Base-by-base conservation (phyloP, 2,329 filamentous ascomycete species). In the Decorospora gaudefroyi region DNA sequence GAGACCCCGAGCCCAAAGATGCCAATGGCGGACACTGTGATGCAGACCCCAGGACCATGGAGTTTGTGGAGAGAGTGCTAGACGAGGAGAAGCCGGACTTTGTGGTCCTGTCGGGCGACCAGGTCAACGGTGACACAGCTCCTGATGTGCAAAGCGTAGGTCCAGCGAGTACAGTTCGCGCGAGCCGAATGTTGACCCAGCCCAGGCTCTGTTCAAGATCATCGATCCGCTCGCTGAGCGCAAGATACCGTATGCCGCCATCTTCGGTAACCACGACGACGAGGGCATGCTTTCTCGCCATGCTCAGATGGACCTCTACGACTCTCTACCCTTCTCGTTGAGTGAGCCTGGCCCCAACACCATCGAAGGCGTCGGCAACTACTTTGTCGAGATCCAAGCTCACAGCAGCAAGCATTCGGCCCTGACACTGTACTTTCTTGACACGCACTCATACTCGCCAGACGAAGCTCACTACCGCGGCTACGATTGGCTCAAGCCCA, bases 221-320 rank as follows among this genome's bases (percentile, higher is more conserved):
- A 87, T 89, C 4, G 84, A 88, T 33, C 78, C 95, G 9, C 82
- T 99, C 36, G 87, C 90, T 51, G 84, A 90, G 68, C 88, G 88
- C 68, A 89, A 90, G 61, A 90, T 97, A 25, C 93, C 93, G 0
- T 97, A 95, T 63, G 88, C 90, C 11, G 85, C 86, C 49, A 97
- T 99, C 47, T 96, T 97, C 64, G 93, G 93, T 43, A 99, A 99
- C 68, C 93, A 99, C 70, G 93, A 99, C 64, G 92, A 97, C 62
- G 92, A 97, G 75, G 85, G 86, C 22, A 83, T 88, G 31, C 79
- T 96, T 54, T 82, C 85, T 11, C 86, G 93, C 42, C 76, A 80
- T 4, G 81, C 82, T 2, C 86, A 93, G 63, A 97, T 99, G 91
- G 78, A 83, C 3, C 78, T 99, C 10, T 84, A 96, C 59, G 85